Conservation (phyloP, 441 rosid species). For the Adansonia rubrostipa region DNA sequence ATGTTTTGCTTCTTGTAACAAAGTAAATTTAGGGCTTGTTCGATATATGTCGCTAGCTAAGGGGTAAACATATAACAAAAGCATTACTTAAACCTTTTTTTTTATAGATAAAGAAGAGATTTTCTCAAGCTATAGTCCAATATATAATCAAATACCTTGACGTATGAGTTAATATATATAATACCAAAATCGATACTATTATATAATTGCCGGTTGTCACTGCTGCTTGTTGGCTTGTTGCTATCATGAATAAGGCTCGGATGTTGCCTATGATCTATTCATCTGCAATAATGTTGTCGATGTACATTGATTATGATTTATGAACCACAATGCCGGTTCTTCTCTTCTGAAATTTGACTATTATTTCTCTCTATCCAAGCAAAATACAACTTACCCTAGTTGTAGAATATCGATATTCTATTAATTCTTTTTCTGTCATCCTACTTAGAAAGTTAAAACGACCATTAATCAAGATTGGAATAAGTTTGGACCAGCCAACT, state of each 20-base stretch:
- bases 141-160: background rate
- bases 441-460: too few relatives aligned
- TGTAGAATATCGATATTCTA: too few relatives aligned
- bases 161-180: background rate
- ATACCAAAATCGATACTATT: background rate
- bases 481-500: too few relatives aligned
- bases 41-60: background rate
- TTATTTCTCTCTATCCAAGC: too few relatives aligned
- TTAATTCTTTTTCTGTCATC: too few relatives aligned
- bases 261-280: background rate
- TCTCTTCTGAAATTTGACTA: background rate
- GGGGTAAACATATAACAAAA: background rate
- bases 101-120: background rate
- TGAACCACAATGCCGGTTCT: background rate
- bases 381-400: too few relatives aligned
- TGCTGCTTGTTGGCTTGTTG: background rate
- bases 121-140: background rate
- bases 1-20: background rate
- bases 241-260: background rate
- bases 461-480: too few relatives aligned
- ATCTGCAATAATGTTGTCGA: background rate
- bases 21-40: background rate
- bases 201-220: background rate
- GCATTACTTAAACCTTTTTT: background rate
- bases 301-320: too few relatives aligned